A percentile compares a stretch with the other conserved stretches of the same genome.
Conservation (phyloP, 306 rosid genomes). For the Cicer judaicum region DNA sequence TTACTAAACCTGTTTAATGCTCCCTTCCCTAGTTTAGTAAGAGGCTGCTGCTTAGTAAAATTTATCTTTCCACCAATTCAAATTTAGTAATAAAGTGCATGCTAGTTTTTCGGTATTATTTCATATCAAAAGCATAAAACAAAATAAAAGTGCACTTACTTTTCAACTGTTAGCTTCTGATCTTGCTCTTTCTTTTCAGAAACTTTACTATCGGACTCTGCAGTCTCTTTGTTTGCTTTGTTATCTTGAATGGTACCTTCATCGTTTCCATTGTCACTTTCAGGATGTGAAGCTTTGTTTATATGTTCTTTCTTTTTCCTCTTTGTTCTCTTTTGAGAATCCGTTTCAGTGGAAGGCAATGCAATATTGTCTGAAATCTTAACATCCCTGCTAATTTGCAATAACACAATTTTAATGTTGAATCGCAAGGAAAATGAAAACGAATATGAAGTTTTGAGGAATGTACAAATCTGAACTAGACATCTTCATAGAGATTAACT, state of each 20-base stretch:
- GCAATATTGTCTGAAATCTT: constrained; percentile 40
- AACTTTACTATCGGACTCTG: constrained; percentile 37
- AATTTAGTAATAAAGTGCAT: constrained; percentile 12
- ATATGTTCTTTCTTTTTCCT: constrained; percentile 52
- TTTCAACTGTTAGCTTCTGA: constrained; percentile 46
- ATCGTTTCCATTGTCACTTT: constrained; percentile 40
- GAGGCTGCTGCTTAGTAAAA: neutral
- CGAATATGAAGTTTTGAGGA: constrained; percentile 3
- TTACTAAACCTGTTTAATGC: constrained; percentile 22
- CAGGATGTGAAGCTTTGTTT: constrained; percentile 41
- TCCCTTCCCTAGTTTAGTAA: neutral
- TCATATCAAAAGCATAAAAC: neutral
- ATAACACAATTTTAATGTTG: neutral
- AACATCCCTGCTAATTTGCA: constrained; percentile 48
- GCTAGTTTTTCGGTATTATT: neutral
- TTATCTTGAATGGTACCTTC: constrained; percentile 40
- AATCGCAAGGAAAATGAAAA: constrained; percentile 1
- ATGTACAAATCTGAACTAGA: neutral
- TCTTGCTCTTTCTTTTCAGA: constrained; percentile 48
- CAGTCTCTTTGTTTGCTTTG: constrained; percentile 38
- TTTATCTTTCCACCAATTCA: constrained; percentile 17
- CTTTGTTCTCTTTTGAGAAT: constrained; percentile 48
- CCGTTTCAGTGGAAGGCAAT: constrained; percentile 38
- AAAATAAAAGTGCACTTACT: constrained; percentile 51
- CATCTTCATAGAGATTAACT: constrained; percentile 11